phyloP scores from a whole-genome alignment of 73 alveolate species.

The Effrenium voratum region DNA sequence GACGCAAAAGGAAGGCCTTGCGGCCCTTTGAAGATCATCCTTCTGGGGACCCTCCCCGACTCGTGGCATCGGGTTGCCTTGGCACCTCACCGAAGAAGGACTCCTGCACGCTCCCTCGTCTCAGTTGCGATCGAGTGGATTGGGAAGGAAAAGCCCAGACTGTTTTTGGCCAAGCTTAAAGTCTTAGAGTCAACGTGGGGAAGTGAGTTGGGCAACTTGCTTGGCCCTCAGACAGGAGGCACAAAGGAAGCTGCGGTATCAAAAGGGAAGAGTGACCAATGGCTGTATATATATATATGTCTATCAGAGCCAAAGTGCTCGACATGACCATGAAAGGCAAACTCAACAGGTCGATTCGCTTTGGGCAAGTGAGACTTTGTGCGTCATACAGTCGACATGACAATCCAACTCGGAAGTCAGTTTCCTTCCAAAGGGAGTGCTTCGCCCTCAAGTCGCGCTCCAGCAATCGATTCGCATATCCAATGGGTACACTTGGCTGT shows the following conservation, averaged over 20 bases:
- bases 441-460: too few relatives aligned
- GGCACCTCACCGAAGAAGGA: conserved; percentile 70
- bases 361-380: too few relatives aligned
- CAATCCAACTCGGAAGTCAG: too few relatives aligned
- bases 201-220: background rate
- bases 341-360: too few relatives aligned
- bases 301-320: too few relatives aligned
- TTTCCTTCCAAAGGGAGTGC: too few relatives aligned
- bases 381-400: too few relatives aligned
- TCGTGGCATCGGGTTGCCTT: background rate
- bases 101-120: background rate
- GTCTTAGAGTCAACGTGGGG: background rate
- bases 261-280: too few relatives aligned
- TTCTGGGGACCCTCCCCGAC: background rate
- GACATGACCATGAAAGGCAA: too few relatives aligned
- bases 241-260: too few relatives aligned
- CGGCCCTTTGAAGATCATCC: background rate
- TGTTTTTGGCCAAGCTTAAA: background rate
- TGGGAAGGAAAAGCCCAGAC: background rate
- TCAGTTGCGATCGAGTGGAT: too few relatives aligned
- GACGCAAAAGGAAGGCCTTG: background rate
- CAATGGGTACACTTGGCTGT: background rate
- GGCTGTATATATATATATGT: too few relatives aligned
- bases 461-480: background rate
- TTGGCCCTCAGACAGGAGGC: background rate